Conservation (phyloP, 371 early-diverging fungal genomes). For the Parasitella parasitica region DNA sequence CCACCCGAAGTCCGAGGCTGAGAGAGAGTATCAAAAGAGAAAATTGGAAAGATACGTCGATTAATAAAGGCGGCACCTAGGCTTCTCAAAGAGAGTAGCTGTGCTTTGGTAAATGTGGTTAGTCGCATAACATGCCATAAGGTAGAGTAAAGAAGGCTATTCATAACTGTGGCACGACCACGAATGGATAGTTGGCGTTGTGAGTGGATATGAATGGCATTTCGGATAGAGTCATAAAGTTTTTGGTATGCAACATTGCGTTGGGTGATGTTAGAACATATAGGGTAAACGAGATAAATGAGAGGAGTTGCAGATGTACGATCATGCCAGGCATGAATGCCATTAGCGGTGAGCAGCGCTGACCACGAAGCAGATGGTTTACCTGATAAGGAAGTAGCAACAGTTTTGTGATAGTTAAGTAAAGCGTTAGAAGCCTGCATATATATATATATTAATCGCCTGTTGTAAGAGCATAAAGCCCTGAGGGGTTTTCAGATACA, state of each 20-base stretch:
- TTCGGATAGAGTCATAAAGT: neutral
- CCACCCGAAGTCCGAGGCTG: constrained; percentile 8
- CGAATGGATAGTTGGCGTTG: constrained; percentile 14
- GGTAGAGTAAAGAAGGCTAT: constrained; percentile 10
- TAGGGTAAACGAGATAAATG: constrained; percentile 6
- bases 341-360: neutral
- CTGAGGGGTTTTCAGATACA: neutral
- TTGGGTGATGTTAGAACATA: neutral
- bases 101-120: neutral
- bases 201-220: neutral
- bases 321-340: constrained; percentile 12
- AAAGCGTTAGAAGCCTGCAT: constrained; percentile 1
- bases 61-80: neutral
- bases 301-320: neutral
- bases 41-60: neutral
- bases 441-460: too few relatives aligned
- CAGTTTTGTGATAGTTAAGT: constrained; percentile 2
- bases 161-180: constrained; percentile 18
- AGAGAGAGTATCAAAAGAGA: neutral
- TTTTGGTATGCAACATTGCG: neutral
- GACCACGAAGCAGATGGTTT: neutral
- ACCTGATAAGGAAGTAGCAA: constrained; percentile 13
- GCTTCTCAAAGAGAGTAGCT: neutral
- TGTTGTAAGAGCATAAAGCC: neutral
- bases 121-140: constrained; percentile 17